Base-by-base conservation (phyloP, 2,329 filamentous ascomycete genomes). In the Talaromyces sp. region DNA sequence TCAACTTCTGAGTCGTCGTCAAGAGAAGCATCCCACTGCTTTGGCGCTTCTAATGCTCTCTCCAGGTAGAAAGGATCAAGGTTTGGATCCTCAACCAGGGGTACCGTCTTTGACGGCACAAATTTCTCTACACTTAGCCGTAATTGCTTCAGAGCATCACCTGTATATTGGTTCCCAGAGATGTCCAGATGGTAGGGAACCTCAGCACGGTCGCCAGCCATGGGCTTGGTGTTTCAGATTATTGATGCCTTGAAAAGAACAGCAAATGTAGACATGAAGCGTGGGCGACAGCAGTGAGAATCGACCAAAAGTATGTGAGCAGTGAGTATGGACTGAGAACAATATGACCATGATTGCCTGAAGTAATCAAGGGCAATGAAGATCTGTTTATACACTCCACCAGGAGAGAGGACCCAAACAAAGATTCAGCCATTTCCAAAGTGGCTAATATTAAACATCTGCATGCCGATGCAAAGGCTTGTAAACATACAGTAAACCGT, bases 31-130 rank as follows among this genome's bases (percentile, higher is more conserved):
- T 73, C 68, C 71, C 72, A 74, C 45, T 69, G 65, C n/a, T 69
- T 69, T 13, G 72, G 70, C 41, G 68, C 69, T 7, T 72, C 69
- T 50, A 78, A 66, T 17, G 76, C 75, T 47, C 74, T 70, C 65
- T 79, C 77, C 25, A 79, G 74, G 59, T 78, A 79, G 68, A 78
- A 79, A 4, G 77, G 77, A 64, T 78, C 77, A 6, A 71, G 70
- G 50, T 76, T 75, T 15, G 76, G 70, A 35, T 79, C 76, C 66
- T 77, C 75, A 4, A 57, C 57, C 27, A 66, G 19, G 50, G 62
- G 22, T 2, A 50, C 57, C 35, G 43, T 37, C 45, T 59, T 67
- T 17, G 61, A 15, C 13, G 64, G 59, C 25, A 45, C 63, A 19
- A 58, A 66, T 50, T 37, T 56, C 49, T 68, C 64, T 25, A 54